Evolutionary conservation across 2,329 filamentous ascomycete species (phyloP).

Genomic region (Penicillium sp.): DNA sequence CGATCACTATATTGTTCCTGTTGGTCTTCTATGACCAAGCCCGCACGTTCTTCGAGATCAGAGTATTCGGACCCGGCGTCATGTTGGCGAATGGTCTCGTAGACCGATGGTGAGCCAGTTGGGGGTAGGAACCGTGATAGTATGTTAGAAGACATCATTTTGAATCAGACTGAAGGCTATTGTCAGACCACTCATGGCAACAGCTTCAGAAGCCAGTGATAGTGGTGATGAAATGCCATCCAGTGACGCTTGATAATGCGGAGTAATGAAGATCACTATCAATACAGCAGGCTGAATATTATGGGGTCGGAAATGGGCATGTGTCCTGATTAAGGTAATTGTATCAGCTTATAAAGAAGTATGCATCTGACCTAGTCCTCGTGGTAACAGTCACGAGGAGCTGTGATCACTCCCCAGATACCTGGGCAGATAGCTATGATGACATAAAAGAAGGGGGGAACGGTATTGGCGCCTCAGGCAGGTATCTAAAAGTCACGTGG

Average conservation of each 20-base stretch:
- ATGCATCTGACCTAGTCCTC: conserved; percentile 17
- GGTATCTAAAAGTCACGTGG: not conserved
- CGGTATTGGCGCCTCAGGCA: not conserved
- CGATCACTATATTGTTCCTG: conserved; percentile 54
- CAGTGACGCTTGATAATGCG: conserved; percentile 10
- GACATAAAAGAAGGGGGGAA: conserved; percentile 15
- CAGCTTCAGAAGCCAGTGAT: conserved; percentile 5
- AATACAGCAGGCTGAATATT: not conserved
- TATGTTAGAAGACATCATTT: conserved; percentile 44
- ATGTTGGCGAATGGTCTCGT: conserved; percentile 48
- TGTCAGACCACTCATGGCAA: conserved; percentile 14
- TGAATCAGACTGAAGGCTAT: conserved; percentile 15
- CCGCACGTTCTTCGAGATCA: conserved; percentile 47
- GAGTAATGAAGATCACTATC: conserved; percentile 5
- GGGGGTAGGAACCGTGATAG: conserved; percentile 47
- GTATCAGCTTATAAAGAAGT: not conserved
- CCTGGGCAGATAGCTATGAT: conserved; percentile 6
- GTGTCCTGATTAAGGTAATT: not conserved
- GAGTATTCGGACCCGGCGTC: conserved; percentile 46
- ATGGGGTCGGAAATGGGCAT: not conserved
- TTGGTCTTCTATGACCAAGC: conserved; percentile 49
- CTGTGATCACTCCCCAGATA: conserved; percentile 2
- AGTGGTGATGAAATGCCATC: conserved; percentile 6
- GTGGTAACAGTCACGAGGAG: conserved; percentile 10
- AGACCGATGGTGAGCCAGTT: conserved; percentile 49